Evolutionary conservation across 2,329 filamentous ascomycete species (phyloP).

Genomic region (Penicillium sp.): DNA sequence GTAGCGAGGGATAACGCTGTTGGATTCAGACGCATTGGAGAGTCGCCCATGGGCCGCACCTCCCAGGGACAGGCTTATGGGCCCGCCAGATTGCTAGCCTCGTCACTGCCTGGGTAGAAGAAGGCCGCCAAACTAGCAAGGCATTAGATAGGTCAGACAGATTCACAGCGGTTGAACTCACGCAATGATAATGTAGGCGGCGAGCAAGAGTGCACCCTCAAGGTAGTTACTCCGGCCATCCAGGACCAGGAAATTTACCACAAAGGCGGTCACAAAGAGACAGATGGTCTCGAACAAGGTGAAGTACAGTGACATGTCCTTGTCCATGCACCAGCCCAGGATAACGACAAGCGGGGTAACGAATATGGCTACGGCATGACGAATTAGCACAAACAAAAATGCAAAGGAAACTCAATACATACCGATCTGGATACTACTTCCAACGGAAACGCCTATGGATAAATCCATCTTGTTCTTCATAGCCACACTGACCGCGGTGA

Average conservation of each 20-base stretch:
- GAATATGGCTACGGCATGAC: conserved; percentile 60
- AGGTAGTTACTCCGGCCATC: conserved; percentile 84
- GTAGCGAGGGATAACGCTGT: too few relatives aligned
- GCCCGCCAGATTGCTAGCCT: conserved; percentile 34
- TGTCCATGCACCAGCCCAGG: conserved; percentile 73
- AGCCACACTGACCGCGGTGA: conserved; percentile 76
- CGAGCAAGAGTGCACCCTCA: conserved; percentile 74
- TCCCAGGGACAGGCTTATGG: conserved; percentile 1
- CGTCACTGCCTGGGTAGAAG: conserved; percentile 35
- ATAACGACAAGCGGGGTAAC: conserved; percentile 76
- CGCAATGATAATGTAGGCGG: conserved; percentile 78
- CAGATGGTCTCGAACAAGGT: conserved; percentile 67
- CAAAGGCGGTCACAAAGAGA: conserved; percentile 77
- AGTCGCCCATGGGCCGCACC: too few relatives aligned
- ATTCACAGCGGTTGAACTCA: conserved; percentile 28
- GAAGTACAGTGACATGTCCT: conserved; percentile 68
- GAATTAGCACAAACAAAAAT: conserved; percentile 9
- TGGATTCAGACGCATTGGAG: too few relatives aligned
- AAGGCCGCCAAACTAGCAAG: conserved; percentile 47
- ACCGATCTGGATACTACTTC: conserved; percentile 75
- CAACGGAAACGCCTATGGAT: conserved; percentile 77
- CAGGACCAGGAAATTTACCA: conserved; percentile 83
- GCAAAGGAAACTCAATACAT: conserved; percentile 3
- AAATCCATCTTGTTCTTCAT: conserved; percentile 85
- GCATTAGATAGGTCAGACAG: conserved; percentile 1